Conservation (phyloP, 2,329 filamentous ascomycete species). For the Aspergillus niger region DNA sequence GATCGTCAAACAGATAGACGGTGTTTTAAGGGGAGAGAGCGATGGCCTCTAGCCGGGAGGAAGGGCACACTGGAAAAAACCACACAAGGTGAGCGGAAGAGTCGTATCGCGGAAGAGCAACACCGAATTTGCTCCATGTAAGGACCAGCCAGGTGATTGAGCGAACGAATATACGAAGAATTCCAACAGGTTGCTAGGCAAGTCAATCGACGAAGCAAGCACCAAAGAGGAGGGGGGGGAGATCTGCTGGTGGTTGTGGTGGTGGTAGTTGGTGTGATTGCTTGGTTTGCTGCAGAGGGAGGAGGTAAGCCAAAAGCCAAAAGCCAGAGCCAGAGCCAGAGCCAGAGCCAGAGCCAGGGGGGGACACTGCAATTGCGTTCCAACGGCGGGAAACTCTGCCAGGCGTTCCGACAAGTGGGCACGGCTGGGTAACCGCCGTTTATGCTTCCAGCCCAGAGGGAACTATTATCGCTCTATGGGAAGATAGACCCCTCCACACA, state of each 20-base stretch:
- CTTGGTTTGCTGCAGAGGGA: not conserved
- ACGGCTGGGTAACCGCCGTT: not conserved
- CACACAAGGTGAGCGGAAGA: slow-evolving; percentile 20
- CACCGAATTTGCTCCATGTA: slow-evolving; percentile 16
- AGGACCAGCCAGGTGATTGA: slow-evolving; percentile 25
- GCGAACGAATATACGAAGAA: slow-evolving; percentile 12
- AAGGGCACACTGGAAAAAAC: slow-evolving; percentile 25
- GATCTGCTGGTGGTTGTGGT: slow-evolving; percentile 15
- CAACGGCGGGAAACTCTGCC: slow-evolving; percentile 12
- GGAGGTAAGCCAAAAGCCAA: slow-evolving; percentile 1
- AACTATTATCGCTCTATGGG: slow-evolving; percentile 4
- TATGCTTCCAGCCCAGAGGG: slow-evolving; percentile 1
- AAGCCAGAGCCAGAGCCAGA: not conserved
- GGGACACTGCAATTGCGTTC: slow-evolving; percentile 7
- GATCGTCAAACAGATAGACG: slow-evolving; percentile 19
- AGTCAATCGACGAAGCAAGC: slow-evolving; percentile 10
- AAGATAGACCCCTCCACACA: slow-evolving; percentile 2
- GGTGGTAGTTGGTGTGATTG: not conserved
- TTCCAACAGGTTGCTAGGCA: slow-evolving; percentile 14
- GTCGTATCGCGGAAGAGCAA: slow-evolving; percentile 8
- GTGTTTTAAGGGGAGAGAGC: slow-evolving; percentile 29
- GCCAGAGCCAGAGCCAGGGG: not conserved
- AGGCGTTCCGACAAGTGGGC: slow-evolving; percentile 2
- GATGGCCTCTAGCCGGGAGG: slow-evolving; percentile 27
- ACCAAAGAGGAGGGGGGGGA: not conserved